Evolutionary conservation across 2,329 filamentous ascomycete genomes (phyloP).

Genomic region (Xylaria arbuscula): DNA sequence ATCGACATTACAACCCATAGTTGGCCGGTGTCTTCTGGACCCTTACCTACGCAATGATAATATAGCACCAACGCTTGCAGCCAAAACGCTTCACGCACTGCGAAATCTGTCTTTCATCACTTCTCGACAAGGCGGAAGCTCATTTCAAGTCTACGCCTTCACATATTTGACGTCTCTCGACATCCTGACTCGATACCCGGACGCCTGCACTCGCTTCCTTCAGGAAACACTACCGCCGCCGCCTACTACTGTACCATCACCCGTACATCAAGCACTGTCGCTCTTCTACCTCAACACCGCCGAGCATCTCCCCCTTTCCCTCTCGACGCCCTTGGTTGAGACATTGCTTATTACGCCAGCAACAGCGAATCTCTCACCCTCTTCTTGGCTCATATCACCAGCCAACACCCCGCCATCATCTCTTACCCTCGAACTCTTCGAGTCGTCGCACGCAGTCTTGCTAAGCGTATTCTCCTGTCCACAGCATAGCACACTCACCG

Average conservation of each 20-base stretch:
- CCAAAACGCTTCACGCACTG: constrained; percentile 77
- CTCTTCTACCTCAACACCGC: constrained; percentile 89
- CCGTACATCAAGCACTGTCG: constrained; percentile 78
- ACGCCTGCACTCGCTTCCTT: constrained; percentile 74
- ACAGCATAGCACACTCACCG: constrained; percentile 76
- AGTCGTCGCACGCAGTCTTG: constrained; percentile 85
- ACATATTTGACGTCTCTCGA: constrained; percentile 86
- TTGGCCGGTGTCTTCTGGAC: constrained; percentile 71
- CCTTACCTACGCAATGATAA: constrained; percentile 57
- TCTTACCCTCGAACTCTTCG: constrained; percentile 73
- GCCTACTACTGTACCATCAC: constrained; percentile 67
- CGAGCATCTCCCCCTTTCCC: constrained; percentile 80
- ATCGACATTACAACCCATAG: constrained; percentile 77
- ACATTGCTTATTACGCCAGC: constrained; percentile 79
- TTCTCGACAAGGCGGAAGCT: constrained; percentile 74
- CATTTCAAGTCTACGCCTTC: constrained; percentile 87
- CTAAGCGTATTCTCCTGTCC: constrained; percentile 84
- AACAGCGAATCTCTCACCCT: constrained; percentile 72
- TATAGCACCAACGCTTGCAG: constrained; percentile 71
- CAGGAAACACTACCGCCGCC: constrained; percentile 65
- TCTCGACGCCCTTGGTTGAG: constrained; percentile 76
- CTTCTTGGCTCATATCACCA: constrained; percentile 44
- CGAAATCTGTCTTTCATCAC: constrained; percentile 86
- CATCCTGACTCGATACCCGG: constrained; percentile 77
- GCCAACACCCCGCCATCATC: constrained; percentile 55